Percentiles rank a stretch among this genome's conserved stretches.
phyloP scores from a whole-genome alignment of 1,139 yeast genomes.

The Yamadazyma songkhlaensis region DNA sequence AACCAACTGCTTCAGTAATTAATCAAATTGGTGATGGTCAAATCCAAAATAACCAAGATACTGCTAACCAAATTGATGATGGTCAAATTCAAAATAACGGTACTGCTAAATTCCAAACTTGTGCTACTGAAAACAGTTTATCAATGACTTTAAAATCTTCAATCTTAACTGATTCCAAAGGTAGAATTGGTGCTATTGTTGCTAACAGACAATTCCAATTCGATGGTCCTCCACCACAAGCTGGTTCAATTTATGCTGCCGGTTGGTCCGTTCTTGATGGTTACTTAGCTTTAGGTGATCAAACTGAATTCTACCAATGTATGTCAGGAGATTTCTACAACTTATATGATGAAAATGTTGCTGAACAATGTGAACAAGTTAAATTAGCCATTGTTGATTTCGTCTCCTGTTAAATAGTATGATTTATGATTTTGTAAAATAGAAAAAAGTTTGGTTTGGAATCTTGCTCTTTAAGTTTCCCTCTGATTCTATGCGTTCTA shows the following conservation, averaged over 20 bases:
- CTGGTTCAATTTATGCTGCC: conserved; percentile 82
- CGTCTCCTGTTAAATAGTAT: conserved; percentile 48
- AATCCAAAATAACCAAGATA: conserved; percentile 45
- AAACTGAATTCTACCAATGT: conserved; percentile 72
- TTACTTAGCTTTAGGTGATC: conserved; percentile 66
- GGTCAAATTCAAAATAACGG: conserved; percentile 32
- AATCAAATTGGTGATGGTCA: conserved; percentile 62
- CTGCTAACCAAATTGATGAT: conserved; percentile 29
- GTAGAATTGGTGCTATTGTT: conserved; percentile 80
- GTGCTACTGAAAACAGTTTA: conserved; percentile 51
- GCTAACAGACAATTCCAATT: conserved; percentile 87
- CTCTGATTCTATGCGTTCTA: too few species aligned
- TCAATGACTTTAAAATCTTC: conserved; percentile 52
- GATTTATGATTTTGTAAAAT: conserved; percentile 1
- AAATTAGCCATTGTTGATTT: conserved; percentile 64
- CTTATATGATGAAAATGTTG: conserved; percentile 69
- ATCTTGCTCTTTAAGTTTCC: too few species aligned
- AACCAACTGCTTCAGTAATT: conserved; percentile 37
- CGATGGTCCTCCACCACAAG: conserved; percentile 91
- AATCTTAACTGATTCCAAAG: conserved; percentile 56
- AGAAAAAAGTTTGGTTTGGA: not conserved
- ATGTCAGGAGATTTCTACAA: conserved; percentile 78
- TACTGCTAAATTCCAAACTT: conserved; percentile 39
- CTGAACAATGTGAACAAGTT: conserved; percentile 64
- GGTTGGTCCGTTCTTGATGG: conserved; percentile 80